Percentiles rank a stretch among this genome's conserved stretches.
Conservation (phyloP, 2,329 filamentous ascomycete genomes). For the Aureobasidium vineae region DNA sequence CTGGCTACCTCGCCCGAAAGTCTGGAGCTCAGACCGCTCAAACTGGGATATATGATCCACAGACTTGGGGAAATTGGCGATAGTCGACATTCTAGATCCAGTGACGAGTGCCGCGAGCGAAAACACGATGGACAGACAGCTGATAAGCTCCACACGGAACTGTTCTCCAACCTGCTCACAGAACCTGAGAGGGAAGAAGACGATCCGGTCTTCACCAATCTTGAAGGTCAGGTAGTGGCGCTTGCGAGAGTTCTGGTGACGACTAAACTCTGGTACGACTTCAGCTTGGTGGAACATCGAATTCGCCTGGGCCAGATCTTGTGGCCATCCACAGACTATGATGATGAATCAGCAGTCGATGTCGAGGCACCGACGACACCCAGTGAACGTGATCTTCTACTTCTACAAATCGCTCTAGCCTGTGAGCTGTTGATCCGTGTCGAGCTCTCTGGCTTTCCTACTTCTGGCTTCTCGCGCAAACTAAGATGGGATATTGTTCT, state of each 20-base stretch:
- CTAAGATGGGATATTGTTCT: conserved; percentile 58
- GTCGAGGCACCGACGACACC: conserved; percentile 34
- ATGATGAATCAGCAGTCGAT: conserved; percentile 35
- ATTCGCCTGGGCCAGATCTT: conserved; percentile 48
- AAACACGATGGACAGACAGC: conserved; percentile 29
- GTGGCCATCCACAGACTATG: conserved; percentile 40
- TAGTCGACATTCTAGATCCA: conserved; percentile 16
- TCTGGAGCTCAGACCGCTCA: conserved; percentile 32
- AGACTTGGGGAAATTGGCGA: conserved; percentile 32
- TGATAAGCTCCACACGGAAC: conserved; percentile 33
- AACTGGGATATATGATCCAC: conserved; percentile 31
- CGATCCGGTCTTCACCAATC: conserved; percentile 25
- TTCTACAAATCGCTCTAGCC: conserved; percentile 56
- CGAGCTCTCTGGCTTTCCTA: conserved; percentile 36
- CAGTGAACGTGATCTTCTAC: conserved; percentile 52
- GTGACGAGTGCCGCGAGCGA: not conserved
- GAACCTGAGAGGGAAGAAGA: conserved; percentile 12
- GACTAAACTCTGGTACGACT: conserved; percentile 49
- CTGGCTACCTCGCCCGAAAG: conserved; percentile 31
- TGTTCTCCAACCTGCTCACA: conserved; percentile 34
- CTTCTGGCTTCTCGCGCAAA: conserved; percentile 48
- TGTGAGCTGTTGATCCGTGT: conserved; percentile 56
- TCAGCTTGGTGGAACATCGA: conserved; percentile 49
- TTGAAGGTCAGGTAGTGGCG: conserved; percentile 49
- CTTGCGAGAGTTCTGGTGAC: conserved; percentile 45